Evolutionary conservation across 1,284 basidiomycete genomes (phyloP).

Genomic region (Calocybe gambosa): DNA sequence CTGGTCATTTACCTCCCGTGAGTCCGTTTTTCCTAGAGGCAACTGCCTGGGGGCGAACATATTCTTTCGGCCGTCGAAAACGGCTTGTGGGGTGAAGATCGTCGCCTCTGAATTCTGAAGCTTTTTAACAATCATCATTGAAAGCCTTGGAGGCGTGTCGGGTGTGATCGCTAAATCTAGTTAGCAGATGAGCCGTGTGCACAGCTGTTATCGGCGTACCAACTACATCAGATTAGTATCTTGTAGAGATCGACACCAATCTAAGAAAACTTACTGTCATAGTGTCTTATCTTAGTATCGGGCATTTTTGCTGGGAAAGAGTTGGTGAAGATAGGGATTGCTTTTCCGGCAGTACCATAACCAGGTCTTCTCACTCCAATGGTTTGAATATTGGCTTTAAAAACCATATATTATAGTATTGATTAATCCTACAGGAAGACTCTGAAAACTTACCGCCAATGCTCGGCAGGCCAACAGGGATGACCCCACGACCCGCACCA

Average conservation of each 20-base stretch:
- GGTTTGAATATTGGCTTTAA: constrained; percentile 39
- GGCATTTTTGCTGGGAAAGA: constrained; percentile 52
- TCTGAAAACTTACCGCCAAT: constrained; percentile 22
- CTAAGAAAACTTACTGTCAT: constrained; percentile 51
- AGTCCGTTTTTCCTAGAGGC: constrained; percentile 39
- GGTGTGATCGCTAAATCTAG: constrained; percentile 41
- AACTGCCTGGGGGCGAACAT: constrained; percentile 51
- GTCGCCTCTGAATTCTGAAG: constrained; percentile 49
- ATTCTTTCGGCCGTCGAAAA: constrained; percentile 73
- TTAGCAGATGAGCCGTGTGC: not conserved
- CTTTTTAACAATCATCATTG: constrained; percentile 53
- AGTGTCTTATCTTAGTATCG: constrained; percentile 56
- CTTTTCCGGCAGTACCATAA: constrained; percentile 50
- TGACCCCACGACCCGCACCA: constrained; percentile 25
- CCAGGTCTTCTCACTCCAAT: constrained; percentile 61
- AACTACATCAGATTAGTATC: constrained; percentile 30
- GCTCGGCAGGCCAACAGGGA: constrained; percentile 19
- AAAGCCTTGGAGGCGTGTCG: constrained; percentile 51
- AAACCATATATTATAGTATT: constrained; percentile 11
- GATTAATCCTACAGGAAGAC: constrained; percentile 3
- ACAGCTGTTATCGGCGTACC: constrained; percentile 38
- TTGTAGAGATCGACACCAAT: constrained; percentile 3
- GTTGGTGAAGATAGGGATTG: constrained; percentile 51
- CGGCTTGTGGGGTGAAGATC: constrained; percentile 56
- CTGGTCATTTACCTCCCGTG: constrained; percentile 32